These are phyloP conservation scores for Myxozyma vanderwaltii DNA, from an alignment of 805 yeast genomes.

Conservation along the genomic window DNA sequence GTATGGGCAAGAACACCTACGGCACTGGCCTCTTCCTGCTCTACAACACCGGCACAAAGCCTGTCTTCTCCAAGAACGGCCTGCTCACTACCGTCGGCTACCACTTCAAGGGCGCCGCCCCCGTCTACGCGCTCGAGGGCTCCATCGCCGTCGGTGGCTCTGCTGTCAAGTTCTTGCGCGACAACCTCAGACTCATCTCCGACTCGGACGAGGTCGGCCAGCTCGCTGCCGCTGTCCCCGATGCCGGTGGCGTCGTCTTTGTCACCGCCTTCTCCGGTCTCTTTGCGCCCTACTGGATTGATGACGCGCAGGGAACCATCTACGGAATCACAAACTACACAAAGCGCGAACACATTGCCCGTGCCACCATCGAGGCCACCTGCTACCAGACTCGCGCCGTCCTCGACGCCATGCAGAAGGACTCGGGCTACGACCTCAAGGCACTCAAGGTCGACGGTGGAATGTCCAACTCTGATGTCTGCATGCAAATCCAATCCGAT, in stretches of 20 bases:
- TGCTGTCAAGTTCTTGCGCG: slow-evolving; percentile 90
- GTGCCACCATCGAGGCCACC: slow-evolving; percentile 94
- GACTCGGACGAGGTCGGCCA: slow-evolving; percentile 88
- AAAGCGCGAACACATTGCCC: slow-evolving; percentile 86
- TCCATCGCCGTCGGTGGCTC: slow-evolving; percentile 96
- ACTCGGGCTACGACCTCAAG: slow-evolving; percentile 63
- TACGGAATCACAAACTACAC: slow-evolving; percentile 92
- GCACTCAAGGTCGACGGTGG: slow-evolving; percentile 84
- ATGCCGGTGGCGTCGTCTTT: slow-evolving; percentile 89
- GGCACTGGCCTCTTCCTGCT: slow-evolving; percentile 94
- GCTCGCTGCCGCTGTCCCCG: slow-evolving; percentile 75
- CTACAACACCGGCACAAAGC: slow-evolving; percentile 78
- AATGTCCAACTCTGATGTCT: slow-evolving; percentile 86
- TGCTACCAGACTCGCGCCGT: slow-evolving; percentile 93
- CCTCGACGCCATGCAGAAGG: slow-evolving; percentile 83
- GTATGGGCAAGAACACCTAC: slow-evolving; percentile 91
- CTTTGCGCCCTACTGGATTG: slow-evolving; percentile 95
- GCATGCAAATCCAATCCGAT: slow-evolving; percentile 92
- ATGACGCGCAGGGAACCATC: slow-evolving; percentile 88
- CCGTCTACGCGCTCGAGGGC: slow-evolving; percentile 91
- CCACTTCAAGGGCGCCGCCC: slow-evolving; percentile 76
- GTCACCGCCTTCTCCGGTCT: slow-evolving; percentile 94
- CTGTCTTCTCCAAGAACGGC: slow-evolving; percentile 74
- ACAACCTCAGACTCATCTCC: slow-evolving; percentile 79
- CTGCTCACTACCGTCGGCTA: slow-evolving; percentile 86